Conservation (phyloP, 1,284 basidiomycete genomes). For the Flammula alnicola region DNA sequence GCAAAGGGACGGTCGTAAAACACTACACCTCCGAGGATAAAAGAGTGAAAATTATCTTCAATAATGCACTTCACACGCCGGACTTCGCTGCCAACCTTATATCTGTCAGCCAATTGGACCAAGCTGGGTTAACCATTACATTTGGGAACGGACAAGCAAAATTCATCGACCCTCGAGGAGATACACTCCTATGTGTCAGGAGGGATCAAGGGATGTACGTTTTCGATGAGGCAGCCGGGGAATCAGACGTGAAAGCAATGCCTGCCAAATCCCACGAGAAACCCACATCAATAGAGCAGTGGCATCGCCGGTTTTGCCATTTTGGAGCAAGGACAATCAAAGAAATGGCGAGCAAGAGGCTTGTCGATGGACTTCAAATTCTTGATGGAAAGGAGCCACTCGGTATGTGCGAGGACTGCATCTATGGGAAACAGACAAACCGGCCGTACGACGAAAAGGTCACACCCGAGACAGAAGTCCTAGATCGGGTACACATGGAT, state of each 20-base stretch:
- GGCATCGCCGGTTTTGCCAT: too few relatives aligned
- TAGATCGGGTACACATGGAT: background rate
- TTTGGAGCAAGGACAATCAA: too few relatives aligned
- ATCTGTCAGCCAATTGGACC: background rate
- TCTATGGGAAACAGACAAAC: too few relatives aligned
- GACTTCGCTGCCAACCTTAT: constrained; percentile 1
- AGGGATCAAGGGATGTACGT: background rate
- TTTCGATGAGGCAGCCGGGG: background rate
- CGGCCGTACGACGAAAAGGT: background rate
- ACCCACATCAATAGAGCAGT: too few relatives aligned
- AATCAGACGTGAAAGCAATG: too few relatives aligned
- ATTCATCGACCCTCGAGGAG: background rate
- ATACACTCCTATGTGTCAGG: background rate
- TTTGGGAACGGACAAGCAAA: background rate
- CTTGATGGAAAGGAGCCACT: too few relatives aligned
- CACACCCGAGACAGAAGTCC: background rate
- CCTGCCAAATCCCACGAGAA: too few relatives aligned
- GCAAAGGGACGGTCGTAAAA: background rate
- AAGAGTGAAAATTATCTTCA: background rate
- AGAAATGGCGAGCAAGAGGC: too few relatives aligned
- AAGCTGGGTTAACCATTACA: background rate
- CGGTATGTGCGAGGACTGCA: too few relatives aligned
- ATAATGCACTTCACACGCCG: constrained; percentile 1
- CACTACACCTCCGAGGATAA: background rate
- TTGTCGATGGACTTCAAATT: too few relatives aligned